Conservation (phyloP, 805 yeast genomes). For the Metschnikowia sp. region DNA sequence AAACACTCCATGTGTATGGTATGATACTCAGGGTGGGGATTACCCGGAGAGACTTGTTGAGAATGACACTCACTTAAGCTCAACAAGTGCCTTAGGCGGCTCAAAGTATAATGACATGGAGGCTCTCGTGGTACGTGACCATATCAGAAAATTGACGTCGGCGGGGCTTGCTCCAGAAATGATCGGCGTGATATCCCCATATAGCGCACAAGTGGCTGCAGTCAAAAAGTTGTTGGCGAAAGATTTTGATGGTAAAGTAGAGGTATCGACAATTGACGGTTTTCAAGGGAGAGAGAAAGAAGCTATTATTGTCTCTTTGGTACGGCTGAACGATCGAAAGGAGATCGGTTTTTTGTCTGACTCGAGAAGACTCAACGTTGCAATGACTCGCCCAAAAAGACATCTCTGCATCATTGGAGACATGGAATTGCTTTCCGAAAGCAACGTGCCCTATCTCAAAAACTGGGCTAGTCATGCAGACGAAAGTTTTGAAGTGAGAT, state of each 20-base stretch:
- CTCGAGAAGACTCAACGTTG: conserved; percentile 80
- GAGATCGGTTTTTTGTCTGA: conserved; percentile 85
- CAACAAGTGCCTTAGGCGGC: conserved; percentile 21
- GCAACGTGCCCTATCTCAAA: conserved; percentile 47
- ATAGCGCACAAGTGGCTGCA: conserved; percentile 76
- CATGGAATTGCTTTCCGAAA: conserved; percentile 57
- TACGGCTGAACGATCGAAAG: conserved; percentile 67
- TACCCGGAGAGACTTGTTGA: conserved; percentile 56
- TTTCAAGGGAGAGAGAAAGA: conserved; percentile 97
- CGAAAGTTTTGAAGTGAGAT: conserved; percentile 60
- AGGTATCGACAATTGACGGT: conserved; percentile 90
- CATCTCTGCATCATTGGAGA: conserved; percentile 88
- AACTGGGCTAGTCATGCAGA: conserved; percentile 73
- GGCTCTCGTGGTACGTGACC: conserved; percentile 54
- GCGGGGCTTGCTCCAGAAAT: conserved; percentile 51
- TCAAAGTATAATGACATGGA: conserved; percentile 82
- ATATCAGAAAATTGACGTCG: conserved; percentile 48
- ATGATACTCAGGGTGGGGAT: conserved; percentile 90
- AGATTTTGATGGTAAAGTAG: conserved; percentile 43
- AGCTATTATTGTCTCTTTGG: conserved; percentile 73
- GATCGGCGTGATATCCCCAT: conserved; percentile 89
- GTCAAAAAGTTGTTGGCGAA: conserved; percentile 39
- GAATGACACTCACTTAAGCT: conserved; percentile 14
- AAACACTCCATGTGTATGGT: conserved; percentile 62
- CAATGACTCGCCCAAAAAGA: conserved; percentile 84